Percentiles rank a stretch among this genome's conserved stretches.
Conservation (phyloP, 2,329 filamentous ascomycete species). For the Penicillium sp. region DNA sequence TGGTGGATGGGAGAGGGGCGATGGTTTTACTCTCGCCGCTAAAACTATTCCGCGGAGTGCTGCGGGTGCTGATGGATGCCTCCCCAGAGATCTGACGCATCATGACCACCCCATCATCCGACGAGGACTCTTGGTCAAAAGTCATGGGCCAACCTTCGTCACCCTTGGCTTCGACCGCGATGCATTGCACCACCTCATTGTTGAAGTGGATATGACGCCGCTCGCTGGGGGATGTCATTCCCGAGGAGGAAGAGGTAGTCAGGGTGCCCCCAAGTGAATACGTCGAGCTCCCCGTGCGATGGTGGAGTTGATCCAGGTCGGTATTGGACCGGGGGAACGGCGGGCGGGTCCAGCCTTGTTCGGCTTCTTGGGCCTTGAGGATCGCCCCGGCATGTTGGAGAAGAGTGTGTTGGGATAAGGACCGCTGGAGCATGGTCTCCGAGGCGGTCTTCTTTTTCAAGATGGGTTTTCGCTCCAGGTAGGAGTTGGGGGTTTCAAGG, state of each 20-base stretch:
- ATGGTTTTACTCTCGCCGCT: constrained; percentile 76
- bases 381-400: constrained; percentile 86
- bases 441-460: constrained; percentile 96
- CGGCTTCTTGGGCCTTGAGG: constrained; percentile 76
- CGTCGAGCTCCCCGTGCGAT: constrained; percentile 58
- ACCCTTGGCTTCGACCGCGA: constrained; percentile 85
- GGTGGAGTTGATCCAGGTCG: constrained; percentile 65
- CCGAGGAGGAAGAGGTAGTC: constrained; percentile 65
- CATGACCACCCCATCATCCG: constrained; percentile 77
- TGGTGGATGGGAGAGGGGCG: constrained; percentile 83
- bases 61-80: constrained; percentile 53
- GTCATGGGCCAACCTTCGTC: constrained; percentile 43
- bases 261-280: constrained; percentile 57
- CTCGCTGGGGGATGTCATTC: constrained; percentile 62
- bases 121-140: constrained; percentile 60
- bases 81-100: constrained; percentile 67
- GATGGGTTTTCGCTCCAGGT: constrained; percentile 80
- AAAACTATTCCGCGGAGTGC: constrained; percentile 56
- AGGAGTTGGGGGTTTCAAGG: constrained; percentile 64
- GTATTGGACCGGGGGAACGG: constrained; percentile 64
- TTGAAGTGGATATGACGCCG: constrained; percentile 94
- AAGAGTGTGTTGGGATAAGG: constrained; percentile 82
- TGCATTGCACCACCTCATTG: constrained; percentile 92
- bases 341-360: constrained; percentile 53
- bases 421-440: constrained; percentile 88